These are phyloP conservation scores for Ganoderma boninense DNA, from an alignment of 1,284 basidiomycete genomes.

Conservation along the genomic window DNA sequence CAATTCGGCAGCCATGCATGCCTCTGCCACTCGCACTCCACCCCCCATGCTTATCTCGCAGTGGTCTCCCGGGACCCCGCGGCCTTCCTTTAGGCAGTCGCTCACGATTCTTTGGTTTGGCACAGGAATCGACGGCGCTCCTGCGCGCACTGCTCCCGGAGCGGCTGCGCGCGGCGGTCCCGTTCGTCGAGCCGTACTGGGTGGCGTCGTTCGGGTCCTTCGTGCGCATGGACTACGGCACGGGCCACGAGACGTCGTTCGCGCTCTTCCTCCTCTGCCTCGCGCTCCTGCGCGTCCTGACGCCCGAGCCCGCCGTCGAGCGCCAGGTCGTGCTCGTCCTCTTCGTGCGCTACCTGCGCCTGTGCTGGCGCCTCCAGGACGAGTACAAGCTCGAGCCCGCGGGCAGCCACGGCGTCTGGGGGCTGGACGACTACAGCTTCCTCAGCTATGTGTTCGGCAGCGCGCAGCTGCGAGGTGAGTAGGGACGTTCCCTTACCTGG, in stretches of 20 bases:
- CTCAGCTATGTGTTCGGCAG: slow-evolving; percentile 94
- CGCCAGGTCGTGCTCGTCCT: slow-evolving; percentile 70
- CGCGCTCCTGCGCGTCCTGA: slow-evolving; percentile 68
- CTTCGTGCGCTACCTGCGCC: slow-evolving; percentile 80
- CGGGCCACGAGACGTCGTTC: slow-evolving; percentile 94
- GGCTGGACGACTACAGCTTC: slow-evolving; percentile 94
- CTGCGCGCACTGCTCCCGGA: slow-evolving; percentile 60
- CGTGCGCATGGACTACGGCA: slow-evolving; percentile 94
- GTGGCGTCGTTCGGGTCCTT: slow-evolving; percentile 91
- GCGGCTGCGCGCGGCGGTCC: slow-evolving; percentile 55
- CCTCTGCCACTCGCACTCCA: not conserved
- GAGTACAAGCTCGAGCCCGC: slow-evolving; percentile 94
- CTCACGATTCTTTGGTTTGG: slow-evolving; percentile 12
- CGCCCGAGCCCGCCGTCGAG: slow-evolving; percentile 61
- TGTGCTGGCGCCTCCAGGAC: slow-evolving; percentile 90
- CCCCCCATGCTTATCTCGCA: not conserved
- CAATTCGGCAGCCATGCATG: not conserved
- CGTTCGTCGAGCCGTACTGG: slow-evolving; percentile 79
- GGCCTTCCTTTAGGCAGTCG: not conserved
- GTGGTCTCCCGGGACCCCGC: not conserved
- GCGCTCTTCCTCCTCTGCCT: slow-evolving; percentile 80
- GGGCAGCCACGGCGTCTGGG: slow-evolving; percentile 98
- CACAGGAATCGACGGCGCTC: slow-evolving; percentile 69
- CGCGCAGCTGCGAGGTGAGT: slow-evolving; percentile 85
- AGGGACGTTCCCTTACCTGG: not conserved